Percentiles rank a stretch among this genome's conserved stretches.
phyloP scores from a whole-genome alignment of 202 grass and related monocot species.

The Panicum virgatum region DNA sequence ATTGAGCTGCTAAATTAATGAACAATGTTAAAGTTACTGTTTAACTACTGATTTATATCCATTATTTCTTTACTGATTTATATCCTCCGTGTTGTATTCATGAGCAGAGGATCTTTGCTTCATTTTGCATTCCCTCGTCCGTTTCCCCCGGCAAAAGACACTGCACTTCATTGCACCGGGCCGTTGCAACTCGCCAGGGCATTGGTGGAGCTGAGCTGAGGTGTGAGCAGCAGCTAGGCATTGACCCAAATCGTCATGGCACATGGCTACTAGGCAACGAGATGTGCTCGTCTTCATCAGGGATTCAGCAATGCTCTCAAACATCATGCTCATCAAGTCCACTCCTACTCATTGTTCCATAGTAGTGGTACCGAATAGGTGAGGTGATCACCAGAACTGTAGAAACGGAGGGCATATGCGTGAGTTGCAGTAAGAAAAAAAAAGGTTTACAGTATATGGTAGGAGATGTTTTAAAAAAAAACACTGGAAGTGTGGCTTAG shows the following conservation, averaged over 20 bases:
- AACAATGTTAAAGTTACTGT: too few species aligned
- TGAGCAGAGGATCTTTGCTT: background rate
- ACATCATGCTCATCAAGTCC: background rate
- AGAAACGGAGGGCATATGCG: background rate
- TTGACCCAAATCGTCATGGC: background rate
- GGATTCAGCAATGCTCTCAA: background rate
- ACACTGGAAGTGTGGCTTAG: too few species aligned
- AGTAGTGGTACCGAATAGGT: too few species aligned
- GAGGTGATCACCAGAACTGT: background rate
- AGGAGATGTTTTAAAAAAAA: too few species aligned
- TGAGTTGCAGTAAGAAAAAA: too few species aligned
- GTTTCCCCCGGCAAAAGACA: background rate
- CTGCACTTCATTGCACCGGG: conserved; percentile 5
- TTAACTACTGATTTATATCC: too few species aligned
- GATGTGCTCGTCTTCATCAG: background rate
- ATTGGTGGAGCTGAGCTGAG: background rate
- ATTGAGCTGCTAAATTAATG: too few species aligned
- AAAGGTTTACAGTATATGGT: too few species aligned
- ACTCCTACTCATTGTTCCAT: background rate
- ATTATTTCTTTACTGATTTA: background rate
- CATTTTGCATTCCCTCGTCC: background rate
- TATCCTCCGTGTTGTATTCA: background rate
- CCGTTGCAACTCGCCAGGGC: background rate
- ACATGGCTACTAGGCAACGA: background rate
- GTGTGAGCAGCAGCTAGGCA: background rate